Percentiles rank a stretch among this genome's conserved stretches.
Conservation (phyloP, 305 asterid species). For the Ajuga reptans region DNA sequence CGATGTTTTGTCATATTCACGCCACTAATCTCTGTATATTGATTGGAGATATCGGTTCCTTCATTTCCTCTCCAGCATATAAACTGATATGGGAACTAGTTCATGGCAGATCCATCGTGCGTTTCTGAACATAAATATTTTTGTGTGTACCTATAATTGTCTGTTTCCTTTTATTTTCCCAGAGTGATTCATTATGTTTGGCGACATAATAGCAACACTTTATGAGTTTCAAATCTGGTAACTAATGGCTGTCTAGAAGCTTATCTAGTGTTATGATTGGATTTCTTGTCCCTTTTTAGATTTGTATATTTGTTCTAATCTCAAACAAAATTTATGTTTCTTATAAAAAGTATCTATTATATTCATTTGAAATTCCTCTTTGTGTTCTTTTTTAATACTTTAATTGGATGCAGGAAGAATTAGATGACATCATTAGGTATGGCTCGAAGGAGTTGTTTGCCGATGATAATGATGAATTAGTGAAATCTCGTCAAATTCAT, state of each 20-base stretch:
- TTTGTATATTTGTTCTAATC: too few relatives aligned
- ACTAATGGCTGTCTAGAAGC: neutral
- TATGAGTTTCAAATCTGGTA: neutral
- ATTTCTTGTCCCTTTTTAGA: too few relatives aligned
- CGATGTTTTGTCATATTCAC: neutral
- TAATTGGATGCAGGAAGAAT: constrained; percentile 68
- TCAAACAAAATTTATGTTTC: neutral
- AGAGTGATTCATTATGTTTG: neutral
- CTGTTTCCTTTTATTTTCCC: neutral
- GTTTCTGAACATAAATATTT: neutral
- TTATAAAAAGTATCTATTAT: neutral
- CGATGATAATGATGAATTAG: constrained; percentile 84
- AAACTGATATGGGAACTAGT: neutral
- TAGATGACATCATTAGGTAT: constrained; percentile 92
- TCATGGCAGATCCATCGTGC: neutral
- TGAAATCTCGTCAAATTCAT: constrained; percentile 94
- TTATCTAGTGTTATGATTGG: neutral
- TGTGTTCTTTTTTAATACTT: constrained; percentile 17
- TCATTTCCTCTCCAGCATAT: neutral
- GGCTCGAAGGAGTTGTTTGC: constrained; percentile 94
- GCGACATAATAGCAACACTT: neutral
- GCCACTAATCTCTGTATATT: neutral
- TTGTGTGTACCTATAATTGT: neutral
- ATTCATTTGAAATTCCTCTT: constrained; percentile 3
- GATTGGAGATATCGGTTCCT: neutral